phyloP scores from a whole-genome alignment of 176 grass and related monocot genomes.

The Pontederia paniculata region DNA sequence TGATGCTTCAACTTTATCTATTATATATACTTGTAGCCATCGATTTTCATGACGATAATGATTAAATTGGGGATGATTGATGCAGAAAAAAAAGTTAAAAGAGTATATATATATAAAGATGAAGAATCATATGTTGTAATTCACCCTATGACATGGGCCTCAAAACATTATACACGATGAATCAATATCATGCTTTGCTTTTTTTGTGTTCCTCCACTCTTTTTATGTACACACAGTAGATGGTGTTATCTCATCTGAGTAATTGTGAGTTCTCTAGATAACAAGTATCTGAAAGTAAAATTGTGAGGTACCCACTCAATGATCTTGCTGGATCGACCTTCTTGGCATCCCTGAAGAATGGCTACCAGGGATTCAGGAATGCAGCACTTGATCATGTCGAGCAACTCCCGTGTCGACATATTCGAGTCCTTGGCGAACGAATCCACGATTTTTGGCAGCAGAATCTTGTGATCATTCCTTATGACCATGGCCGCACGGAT shows the following conservation, averaged over 20 bases:
- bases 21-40: no score
- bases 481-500: conserved; percentile 46
- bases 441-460: conserved; percentile 65
- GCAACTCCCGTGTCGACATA: conserved; percentile 29
- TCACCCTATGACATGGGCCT: no score
- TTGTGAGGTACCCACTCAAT: conserved; percentile 74
- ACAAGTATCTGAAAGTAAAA: conserved; percentile 60
- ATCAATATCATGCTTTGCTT: no score
- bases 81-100: no score
- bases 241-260: background rate
- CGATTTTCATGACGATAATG: no score
- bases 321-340: conserved; percentile 18
- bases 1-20: no score
- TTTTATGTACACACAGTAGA: background rate
- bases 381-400: conserved; percentile 37
- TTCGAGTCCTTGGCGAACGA: conserved; percentile 49
- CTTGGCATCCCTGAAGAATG: conserved; percentile 25
- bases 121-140: no score
- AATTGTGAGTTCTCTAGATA: conserved; percentile 36
- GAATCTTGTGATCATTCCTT: conserved; percentile 32
- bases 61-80: no score
- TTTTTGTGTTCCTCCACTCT: background rate
- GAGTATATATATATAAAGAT: no score
- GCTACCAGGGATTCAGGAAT: conserved; percentile 49
- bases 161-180: no score